Percentiles rank a stretch among this genome's conserved stretches.
These are phyloP conservation scores for Mallotus repandus DNA, from an alignment of 441 rosid species.

Conservation along the genomic window DNA sequence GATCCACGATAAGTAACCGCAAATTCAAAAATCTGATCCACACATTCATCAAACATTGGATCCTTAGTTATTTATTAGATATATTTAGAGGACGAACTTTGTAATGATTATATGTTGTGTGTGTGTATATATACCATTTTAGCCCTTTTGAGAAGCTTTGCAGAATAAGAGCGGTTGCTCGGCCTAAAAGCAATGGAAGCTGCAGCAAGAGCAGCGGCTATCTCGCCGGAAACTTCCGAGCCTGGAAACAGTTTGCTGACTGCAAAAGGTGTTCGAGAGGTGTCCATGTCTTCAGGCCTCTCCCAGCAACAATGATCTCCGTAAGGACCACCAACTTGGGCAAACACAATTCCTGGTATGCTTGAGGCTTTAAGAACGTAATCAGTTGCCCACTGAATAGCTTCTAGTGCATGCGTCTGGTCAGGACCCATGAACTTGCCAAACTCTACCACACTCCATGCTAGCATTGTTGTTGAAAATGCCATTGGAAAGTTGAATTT, in stretches of 20 bases:
- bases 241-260: conserved; percentile 68
- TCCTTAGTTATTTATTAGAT: no score
- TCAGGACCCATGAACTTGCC: conserved; percentile 71
- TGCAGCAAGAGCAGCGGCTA: conserved; percentile 70
- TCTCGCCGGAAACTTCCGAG: conserved; percentile 74
- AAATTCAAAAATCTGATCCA: conserved; percentile 33
- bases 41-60: not conserved
- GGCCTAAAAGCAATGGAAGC: conserved; percentile 69
- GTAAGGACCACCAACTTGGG: conserved; percentile 60
- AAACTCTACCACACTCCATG: conserved; percentile 83
- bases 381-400: conserved; percentile 75
- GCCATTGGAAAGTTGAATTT: conserved; percentile 91
- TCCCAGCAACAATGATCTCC: conserved; percentile 64
- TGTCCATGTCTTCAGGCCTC: conserved; percentile 74
- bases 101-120: no score
- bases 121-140: conserved; percentile 7
- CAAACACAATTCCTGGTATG: conserved; percentile 72
- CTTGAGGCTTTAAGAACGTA: conserved; percentile 73
- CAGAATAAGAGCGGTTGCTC: conserved; percentile 56
- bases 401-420: conserved; percentile 50
- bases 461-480: conserved; percentile 70
- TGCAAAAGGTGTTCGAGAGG: conserved; percentile 52
- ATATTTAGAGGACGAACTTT: no score
- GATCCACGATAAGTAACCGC: conserved; percentile 76
- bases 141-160: conserved; percentile 58